phyloP scores from a whole-genome alignment of 352 stramenopile species.

The Pythium volutum region DNA sequence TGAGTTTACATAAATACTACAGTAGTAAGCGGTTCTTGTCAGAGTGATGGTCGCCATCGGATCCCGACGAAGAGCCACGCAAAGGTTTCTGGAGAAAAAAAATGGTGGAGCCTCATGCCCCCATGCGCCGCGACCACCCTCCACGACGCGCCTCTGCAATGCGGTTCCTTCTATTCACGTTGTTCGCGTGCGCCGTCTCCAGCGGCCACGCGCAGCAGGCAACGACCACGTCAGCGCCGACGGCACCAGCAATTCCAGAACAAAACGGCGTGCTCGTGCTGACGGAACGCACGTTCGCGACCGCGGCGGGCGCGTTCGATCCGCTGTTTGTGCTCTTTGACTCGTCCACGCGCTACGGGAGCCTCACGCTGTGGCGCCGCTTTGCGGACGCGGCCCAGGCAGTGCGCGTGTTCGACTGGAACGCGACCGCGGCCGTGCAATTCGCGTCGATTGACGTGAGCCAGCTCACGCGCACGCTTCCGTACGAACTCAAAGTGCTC shows the following conservation, averaged over 20 bases:
- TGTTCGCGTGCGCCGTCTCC: not conserved
- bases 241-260: conserved; percentile 14
- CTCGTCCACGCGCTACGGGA: conserved; percentile 27
- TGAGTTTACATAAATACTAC: not conserved
- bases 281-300: conserved; percentile 17
- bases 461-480: conserved; percentile 7
- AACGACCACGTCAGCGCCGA: not conserved
- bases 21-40: not conserved
- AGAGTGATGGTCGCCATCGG: conserved; percentile 11
- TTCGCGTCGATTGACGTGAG: conserved; percentile 33
- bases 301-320: conserved; percentile 21
- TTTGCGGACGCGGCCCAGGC: conserved; percentile 34
- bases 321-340: conserved; percentile 49
- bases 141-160: not conserved
- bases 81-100: not conserved
- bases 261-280: conserved; percentile 34
- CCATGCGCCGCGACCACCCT: not conserved
- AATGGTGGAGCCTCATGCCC: not conserved
- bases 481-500: conserved; percentile 20
- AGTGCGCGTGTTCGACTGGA: conserved; percentile 22
- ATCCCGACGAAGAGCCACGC: conserved; percentile 4
- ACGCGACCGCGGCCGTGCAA: conserved; percentile 15
- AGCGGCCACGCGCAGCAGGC: not conserved
- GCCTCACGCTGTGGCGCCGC: conserved; percentile 26
- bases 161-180: not conserved